Evolutionary conservation across 208 protist genomes (phyloP).

Genomic region (Jaenimonas drosophilae): DNA sequence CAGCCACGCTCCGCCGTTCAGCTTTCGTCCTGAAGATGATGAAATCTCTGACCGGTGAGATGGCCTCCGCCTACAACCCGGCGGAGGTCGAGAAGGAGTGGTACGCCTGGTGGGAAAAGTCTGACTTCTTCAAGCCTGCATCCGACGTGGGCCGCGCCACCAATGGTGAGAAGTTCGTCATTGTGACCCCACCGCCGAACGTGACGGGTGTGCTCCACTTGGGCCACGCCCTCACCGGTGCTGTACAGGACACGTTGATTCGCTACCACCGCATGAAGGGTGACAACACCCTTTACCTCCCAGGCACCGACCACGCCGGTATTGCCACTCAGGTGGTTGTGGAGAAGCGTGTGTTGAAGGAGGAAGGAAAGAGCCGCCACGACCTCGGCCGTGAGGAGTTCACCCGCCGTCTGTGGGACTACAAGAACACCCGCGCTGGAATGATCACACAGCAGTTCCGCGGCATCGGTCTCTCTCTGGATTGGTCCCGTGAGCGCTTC

Average conservation of each 20-base stretch:
- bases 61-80: conserved; percentile 90
- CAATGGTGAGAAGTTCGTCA: conserved; percentile 86
- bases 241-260: conserved; percentile 94
- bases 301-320: conserved; percentile 99
- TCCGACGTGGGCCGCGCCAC: conserved; percentile 55
- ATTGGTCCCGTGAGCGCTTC: conserved; percentile 98
- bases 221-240: conserved; percentile 98
- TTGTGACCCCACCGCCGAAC: conserved; percentile 99
- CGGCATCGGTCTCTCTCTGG: conserved; percentile 94
- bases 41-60: conserved; percentile 72
- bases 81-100: conserved; percentile 92
- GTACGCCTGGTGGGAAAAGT: conserved; percentile 98
- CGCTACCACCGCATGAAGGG: conserved; percentile 97
- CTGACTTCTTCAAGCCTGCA: conserved; percentile 93
- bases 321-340: conserved; percentile 99
- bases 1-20: conserved; percentile 49
- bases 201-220: conserved; percentile 99
- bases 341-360: conserved; percentile 93
- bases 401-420: conserved; percentile 95
- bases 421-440: conserved; percentile 95
- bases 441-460: conserved; percentile 96
- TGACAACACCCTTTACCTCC: conserved; percentile 96
- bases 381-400: conserved; percentile 97
- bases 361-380: conserved; percentile 85
- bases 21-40: conserved; percentile 57